phyloP scores from a whole-genome alignment of 2,329 filamentous ascomycete species.

The Hymenoscyphus albidus region DNA sequence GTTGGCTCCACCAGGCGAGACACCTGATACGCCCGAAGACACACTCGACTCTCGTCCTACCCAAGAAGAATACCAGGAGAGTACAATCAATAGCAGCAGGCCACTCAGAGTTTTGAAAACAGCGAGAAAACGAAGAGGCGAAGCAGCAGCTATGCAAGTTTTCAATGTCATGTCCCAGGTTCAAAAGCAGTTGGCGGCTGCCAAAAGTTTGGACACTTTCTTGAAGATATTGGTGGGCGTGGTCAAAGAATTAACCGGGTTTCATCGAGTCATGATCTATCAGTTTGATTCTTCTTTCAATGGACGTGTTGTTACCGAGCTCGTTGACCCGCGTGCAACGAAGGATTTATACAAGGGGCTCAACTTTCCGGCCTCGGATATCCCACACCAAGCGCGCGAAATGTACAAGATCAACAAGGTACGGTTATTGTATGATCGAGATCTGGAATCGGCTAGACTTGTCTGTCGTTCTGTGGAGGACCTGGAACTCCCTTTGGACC shows the following conservation, averaged over 20 bases:
- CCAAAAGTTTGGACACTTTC: constrained; percentile 66
- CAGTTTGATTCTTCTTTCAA: constrained; percentile 83
- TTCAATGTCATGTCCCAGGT: constrained; percentile 92
- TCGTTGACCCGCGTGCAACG: constrained; percentile 75
- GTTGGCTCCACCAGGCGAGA: constrained; percentile 57
- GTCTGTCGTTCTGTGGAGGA: constrained; percentile 75
- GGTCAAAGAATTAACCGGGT: constrained; percentile 84
- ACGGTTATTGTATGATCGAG: constrained; percentile 79
- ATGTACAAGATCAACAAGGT: constrained; percentile 89
- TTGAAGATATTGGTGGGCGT: constrained; percentile 80
- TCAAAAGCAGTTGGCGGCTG: constrained; percentile 77
- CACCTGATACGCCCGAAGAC: constrained; percentile 64
- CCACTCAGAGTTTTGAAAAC: constrained; percentile 74
- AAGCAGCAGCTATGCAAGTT: constrained; percentile 81
- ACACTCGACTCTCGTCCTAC: constrained; percentile 72
- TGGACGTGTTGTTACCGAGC: constrained; percentile 80
- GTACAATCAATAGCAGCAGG: constrained; percentile 70
- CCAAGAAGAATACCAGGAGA: constrained; percentile 67
- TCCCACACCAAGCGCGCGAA: constrained; percentile 80
- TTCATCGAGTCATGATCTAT: constrained; percentile 90
- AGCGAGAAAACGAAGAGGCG: constrained; percentile 69
- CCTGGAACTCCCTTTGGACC: constrained; percentile 70
- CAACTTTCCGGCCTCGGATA: constrained; percentile 85
- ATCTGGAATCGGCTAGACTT: constrained; percentile 72
- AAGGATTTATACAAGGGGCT: constrained; percentile 83